Base-by-base conservation (phyloP, 2,329 filamentous ascomycete species). In the Pseudocercospora vitis region DNA sequence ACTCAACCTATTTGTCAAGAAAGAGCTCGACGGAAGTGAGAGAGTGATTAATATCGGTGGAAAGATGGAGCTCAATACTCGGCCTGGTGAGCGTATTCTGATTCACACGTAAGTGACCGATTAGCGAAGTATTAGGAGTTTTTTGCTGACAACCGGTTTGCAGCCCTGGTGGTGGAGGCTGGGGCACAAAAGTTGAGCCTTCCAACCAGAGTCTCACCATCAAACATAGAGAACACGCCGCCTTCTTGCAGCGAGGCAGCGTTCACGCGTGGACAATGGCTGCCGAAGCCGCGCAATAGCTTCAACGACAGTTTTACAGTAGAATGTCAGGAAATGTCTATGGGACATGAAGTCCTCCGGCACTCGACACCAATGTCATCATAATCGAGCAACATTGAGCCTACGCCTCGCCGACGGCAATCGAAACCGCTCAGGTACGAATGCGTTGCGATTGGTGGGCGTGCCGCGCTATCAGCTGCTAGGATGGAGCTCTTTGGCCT, bases 21-120 rank as follows among this genome's bases (percentile, higher is more conserved):
- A 69, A 31, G 57, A 65, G 11, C 23, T 51, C 7, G 56, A 59
- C 50, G 58, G 58, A 11, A 53, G 50, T n/a, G 58, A 57, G 24
- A 28, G 58, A 12, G 35, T 47, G 21, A 60, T 64, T 21, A 63
- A 62, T 39, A 57, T 64, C 19, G 62, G 62, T 16, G 59, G 57
- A 8, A 62, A 62, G 48, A 63, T 59, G 52, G 57, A 58, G 33
- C 24, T 60, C 24, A 51, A 57, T 28, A 50, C 56, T 3, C 54
- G 56, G 46, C 56, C 60, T 19, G 62, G 62, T 2, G 62, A 63
- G 23, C 35, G 57, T 16, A 55, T 63, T 11, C 31, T 63, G 7
- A 64, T 63, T 83, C 52, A 56, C 39, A 60, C 51, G 19, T 26
- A 42, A 47, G 28, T 39, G 16, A n/a, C 35, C 19, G 11, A 32